Evolutionary conservation across 2,329 filamentous ascomycete species (phyloP), one percentile per base, ranked within the genome.

Genomic region (Furcasterigmium furcatum): DNA sequence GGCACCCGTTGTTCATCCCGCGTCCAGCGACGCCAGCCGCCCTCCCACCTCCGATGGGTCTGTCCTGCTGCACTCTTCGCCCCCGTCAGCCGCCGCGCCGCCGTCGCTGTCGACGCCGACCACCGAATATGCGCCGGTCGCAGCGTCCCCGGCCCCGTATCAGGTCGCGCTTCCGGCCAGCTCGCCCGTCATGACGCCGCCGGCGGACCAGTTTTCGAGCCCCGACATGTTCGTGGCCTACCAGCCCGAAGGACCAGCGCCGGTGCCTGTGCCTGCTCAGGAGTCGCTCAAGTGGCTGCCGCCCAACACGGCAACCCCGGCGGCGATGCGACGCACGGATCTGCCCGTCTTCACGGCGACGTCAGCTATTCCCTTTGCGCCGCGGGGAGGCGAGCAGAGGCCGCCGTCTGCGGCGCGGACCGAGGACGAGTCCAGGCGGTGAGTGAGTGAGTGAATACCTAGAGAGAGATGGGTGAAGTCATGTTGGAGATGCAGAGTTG

Each of bases 181-280:
- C 46, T 65, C 68, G 3, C 62, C 64, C 16, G 41, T 47, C 4
- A 48, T 60, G 9, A 57, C 58, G n/a, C n/a, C n/a, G n/a, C n/a
- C n/a, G 34, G 34, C 34, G 9, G 16, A 16, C 16, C 34, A 3
- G 34, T 18, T 7, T 9, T 14, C 29, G 10, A 42, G 27, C 22
- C 49, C 59, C 2, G 70, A 75, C 42, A 55, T 74, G 19, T 82
- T 82, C 49, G 65, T 82, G 20, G 68, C 69, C 0, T 81, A 80
- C 50, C 74, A 81, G 47, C 77, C 79, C 0, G 71, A 77, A n/a
- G 79, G 77, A 1, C 72, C 76, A 2, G 49, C 63, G 0, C 67
- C 77, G 1, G 57, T 61, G 4, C 43, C 68, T 1, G 50, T 71
- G 14, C 54, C 62, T 7, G 62, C 62, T 25, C 58, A 65, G 24